phyloP scores from a whole-genome alignment of 768 basidiomycete species.

The Leccinum sublutescens region DNA sequence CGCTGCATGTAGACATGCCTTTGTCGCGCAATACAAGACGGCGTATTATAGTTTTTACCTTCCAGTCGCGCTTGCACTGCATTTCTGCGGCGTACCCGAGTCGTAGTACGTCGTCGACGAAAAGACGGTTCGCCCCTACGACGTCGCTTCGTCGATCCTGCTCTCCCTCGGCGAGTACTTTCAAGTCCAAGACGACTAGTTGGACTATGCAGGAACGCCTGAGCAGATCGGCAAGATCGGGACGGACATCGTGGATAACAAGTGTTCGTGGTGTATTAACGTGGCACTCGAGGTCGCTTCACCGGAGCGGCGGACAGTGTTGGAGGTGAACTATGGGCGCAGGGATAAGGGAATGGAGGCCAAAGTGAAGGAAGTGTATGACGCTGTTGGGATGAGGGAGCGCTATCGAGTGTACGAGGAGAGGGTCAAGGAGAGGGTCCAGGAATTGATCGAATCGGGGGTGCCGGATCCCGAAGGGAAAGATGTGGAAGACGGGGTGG shows the following conservation, averaged over 20 bases:
- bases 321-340: slow-evolving; percentile 65
- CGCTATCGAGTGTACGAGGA: slow-evolving; percentile 81
- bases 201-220: slow-evolving; percentile 88
- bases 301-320: slow-evolving; percentile 51
- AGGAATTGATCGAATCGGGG: slow-evolving; percentile 57
- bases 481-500: slow-evolving; percentile 10
- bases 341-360: slow-evolving; percentile 49
- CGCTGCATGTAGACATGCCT: background rate
- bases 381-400: slow-evolving; percentile 27
- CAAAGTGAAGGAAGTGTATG: slow-evolving; percentile 56
- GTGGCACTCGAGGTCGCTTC: slow-evolving; percentile 66
- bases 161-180: slow-evolving; percentile 3
- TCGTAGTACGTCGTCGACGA: slow-evolving; percentile 43
- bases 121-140: slow-evolving; percentile 20
- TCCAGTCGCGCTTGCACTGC: slow-evolving; percentile 2
- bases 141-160: slow-evolving; percentile 1
- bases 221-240: slow-evolving; percentile 96
- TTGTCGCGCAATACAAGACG: slow-evolving; percentile 2
- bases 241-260: slow-evolving; percentile 98
- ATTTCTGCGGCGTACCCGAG: slow-evolving; percentile 2
- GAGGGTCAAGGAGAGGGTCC: slow-evolving; percentile 62
- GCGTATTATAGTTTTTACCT: slow-evolving; percentile 61
- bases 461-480: slow-evolving; percentile 39
- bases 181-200: slow-evolving; percentile 69
- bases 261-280: slow-evolving; percentile 97